These are phyloP conservation scores for Sugiyamaella castrensis DNA, from an alignment of 1,139 yeast genomes.

Conservation along the genomic window DNA sequence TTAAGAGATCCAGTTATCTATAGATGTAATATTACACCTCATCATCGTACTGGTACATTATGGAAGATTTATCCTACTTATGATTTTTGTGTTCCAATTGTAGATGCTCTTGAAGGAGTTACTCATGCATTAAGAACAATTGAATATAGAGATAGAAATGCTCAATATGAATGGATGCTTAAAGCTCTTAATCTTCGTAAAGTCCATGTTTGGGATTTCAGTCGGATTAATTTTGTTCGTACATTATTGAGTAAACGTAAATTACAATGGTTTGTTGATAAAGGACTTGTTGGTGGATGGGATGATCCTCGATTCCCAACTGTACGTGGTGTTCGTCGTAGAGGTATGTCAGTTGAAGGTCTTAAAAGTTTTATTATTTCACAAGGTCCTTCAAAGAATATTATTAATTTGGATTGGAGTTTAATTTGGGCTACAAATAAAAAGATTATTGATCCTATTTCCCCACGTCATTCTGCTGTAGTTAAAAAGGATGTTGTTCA, in stretches of 20 bases:
- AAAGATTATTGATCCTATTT: slow-evolving; percentile 92
- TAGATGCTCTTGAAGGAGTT: slow-evolving; percentile 92
- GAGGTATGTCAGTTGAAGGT: slow-evolving; percentile 99
- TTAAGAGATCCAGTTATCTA: slow-evolving; percentile 95
- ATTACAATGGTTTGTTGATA: slow-evolving; percentile 97
- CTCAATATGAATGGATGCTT: slow-evolving; percentile 96
- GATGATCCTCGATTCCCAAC: slow-evolving; percentile 99
- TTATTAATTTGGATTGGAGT: slow-evolving; percentile 94
- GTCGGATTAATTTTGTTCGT: slow-evolving; percentile 92
- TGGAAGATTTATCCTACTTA: slow-evolving; percentile 98
- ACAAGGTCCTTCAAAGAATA: slow-evolving; percentile 97
- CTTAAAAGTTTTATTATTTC: slow-evolving; percentile 86
- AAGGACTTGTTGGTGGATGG: slow-evolving; percentile 83
- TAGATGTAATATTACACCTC: slow-evolving; percentile 95
- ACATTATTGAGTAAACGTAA: slow-evolving; percentile 94
- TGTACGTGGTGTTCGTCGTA: slow-evolving; percentile 96
- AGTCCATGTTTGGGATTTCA: slow-evolving; percentile 96
- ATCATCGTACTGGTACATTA: slow-evolving; percentile 84
- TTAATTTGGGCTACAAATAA: slow-evolving; percentile 96
- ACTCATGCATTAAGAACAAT: slow-evolving; percentile 96
- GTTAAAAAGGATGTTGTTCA: slow-evolving; percentile 57
- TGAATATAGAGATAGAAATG: slow-evolving; percentile 97
- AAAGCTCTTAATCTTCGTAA: slow-evolving; percentile 75
- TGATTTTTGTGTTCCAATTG: slow-evolving; percentile 97
- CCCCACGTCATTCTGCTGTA: slow-evolving; percentile 91